A percentile compares a stretch with the other conserved stretches of the same genome.
Conservation (phyloP, 805 yeast genomes). For the Candida hispaniensis region DNA sequence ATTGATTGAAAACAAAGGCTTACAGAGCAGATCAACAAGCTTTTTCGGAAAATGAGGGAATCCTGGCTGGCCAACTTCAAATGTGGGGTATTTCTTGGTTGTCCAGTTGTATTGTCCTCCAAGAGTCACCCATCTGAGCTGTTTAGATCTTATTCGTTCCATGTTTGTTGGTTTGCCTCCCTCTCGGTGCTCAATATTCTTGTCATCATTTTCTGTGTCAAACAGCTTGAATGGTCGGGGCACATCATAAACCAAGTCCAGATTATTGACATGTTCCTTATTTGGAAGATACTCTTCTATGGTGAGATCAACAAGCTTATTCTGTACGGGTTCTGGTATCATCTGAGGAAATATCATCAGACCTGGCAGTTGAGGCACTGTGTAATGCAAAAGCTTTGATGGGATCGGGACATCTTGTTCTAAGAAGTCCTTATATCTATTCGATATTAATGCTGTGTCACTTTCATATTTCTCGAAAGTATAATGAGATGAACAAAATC, state of each 20-base stretch:
- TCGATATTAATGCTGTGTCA: no score
- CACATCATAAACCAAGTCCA: constrained; percentile 28
- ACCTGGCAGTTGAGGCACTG: constrained; percentile 29
- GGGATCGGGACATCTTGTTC: neutral
- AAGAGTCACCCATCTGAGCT: constrained; percentile 37
- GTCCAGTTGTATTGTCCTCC: constrained; percentile 41
- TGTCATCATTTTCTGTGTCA: constrained; percentile 6
- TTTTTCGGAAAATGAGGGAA: constrained; percentile 29
- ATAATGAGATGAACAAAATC: constrained; percentile 9
- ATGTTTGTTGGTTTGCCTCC: constrained; percentile 19
- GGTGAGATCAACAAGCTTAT: constrained; percentile 24
- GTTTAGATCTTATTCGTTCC: constrained; percentile 21
- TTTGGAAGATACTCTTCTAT: constrained; percentile 28
- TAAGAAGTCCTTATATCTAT: constrained; percentile 3
- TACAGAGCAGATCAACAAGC: constrained; percentile 21
- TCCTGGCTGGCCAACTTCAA: constrained; percentile 25
- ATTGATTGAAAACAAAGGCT: constrained; percentile 22
- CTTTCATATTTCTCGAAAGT: constrained; percentile 16
- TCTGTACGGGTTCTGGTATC: constrained; percentile 25
- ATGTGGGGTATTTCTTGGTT: constrained; percentile 33
- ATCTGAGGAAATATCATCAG: constrained; percentile 24
- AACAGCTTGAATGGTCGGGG: constrained; percentile 29
- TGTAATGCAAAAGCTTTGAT: constrained; percentile 17
- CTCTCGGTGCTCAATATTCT: constrained; percentile 13
- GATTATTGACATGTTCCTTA: constrained; percentile 29